phyloP scores from a whole-genome alignment of 2,329 filamentous ascomycete species.

The Colletotrichum noveboracense region DNA sequence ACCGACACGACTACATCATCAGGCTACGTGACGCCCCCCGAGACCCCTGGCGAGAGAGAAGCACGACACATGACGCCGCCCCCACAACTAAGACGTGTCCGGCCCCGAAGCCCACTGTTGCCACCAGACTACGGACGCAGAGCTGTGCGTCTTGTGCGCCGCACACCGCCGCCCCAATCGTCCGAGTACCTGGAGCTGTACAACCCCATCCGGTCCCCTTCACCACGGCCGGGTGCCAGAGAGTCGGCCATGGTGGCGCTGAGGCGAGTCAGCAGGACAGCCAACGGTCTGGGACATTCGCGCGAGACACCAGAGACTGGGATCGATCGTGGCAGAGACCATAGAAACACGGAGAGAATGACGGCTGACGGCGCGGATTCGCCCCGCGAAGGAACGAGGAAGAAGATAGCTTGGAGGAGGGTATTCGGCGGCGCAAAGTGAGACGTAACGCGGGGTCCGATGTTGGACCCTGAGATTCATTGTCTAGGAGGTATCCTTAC shows the following conservation, averaged over 20 bases:
- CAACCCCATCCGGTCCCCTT: conserved; percentile 26
- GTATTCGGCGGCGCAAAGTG: conserved; percentile 17
- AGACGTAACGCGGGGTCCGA: neutral
- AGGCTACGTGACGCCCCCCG: conserved; percentile 34
- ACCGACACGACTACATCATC: conserved; percentile 27
- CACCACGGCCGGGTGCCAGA: neutral
- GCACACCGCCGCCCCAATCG: conserved; percentile 26
- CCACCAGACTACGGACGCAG: neutral
- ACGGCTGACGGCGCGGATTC: conserved; percentile 14
- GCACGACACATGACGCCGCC: neutral
- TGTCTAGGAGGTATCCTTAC: neutral
- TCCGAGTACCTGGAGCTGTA: conserved; percentile 41
- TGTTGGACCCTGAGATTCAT: neutral
- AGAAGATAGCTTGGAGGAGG: conserved; percentile 1
- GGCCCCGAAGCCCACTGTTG: neutral
- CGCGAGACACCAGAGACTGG: neutral
- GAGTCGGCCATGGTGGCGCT: neutral
- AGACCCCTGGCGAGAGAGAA: conserved; percentile 26
- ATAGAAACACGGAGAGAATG: neutral
- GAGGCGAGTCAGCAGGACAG: neutral
- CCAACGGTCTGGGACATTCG: neutral
- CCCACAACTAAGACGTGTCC: neutral
- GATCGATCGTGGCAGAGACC: neutral
- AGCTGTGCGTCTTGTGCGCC: neutral
- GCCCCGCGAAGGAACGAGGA: neutral